Evolutionary conservation across 2,329 filamentous ascomycete species (phyloP).

Genomic region (Apiospora arundinis): DNA sequence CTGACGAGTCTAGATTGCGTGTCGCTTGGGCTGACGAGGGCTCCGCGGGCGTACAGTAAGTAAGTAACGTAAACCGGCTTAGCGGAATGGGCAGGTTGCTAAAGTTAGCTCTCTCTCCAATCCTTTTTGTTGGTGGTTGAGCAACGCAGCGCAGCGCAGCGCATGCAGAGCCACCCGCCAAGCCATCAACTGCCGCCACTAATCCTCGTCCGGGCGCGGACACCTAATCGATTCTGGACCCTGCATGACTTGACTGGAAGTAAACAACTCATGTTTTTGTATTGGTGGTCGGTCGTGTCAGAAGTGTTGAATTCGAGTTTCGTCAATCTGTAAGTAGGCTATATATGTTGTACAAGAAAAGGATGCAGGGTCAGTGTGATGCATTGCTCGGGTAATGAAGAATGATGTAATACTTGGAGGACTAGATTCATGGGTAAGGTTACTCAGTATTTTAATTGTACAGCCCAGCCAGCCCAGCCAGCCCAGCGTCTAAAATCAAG

Average conservation of each 20-base stretch:
- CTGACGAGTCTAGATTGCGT: conserved; percentile 1
- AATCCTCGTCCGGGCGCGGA: background rate
- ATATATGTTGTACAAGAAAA: background rate
- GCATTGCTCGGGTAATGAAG: background rate
- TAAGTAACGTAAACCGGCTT: too few relatives aligned
- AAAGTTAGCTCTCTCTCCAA: background rate
- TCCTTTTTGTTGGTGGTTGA: background rate
- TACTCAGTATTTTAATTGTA: background rate
- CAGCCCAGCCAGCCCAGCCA: background rate
- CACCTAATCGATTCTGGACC: background rate
- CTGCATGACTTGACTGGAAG: background rate
- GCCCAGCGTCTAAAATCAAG: conserved; percentile 1
- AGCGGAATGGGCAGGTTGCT: background rate
- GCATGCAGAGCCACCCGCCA: conserved; percentile 1
- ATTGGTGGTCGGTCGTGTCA: background rate
- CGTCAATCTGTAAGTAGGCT: background rate
- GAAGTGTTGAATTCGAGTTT: background rate
- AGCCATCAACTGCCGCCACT: conserved; percentile 9
- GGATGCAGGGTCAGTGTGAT: background rate
- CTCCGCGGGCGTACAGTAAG: conserved; percentile 3
- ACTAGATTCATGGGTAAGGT: conserved; percentile 12
- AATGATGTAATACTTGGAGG: conserved; percentile 2
- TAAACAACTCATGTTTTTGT: too few relatives aligned
- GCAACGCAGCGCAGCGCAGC: background rate
- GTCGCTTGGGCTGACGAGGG: conserved; percentile 1